Evolutionary conservation across 2,329 filamentous ascomycete species (phyloP).

Genomic region (Botrytis deweyae): DNA sequence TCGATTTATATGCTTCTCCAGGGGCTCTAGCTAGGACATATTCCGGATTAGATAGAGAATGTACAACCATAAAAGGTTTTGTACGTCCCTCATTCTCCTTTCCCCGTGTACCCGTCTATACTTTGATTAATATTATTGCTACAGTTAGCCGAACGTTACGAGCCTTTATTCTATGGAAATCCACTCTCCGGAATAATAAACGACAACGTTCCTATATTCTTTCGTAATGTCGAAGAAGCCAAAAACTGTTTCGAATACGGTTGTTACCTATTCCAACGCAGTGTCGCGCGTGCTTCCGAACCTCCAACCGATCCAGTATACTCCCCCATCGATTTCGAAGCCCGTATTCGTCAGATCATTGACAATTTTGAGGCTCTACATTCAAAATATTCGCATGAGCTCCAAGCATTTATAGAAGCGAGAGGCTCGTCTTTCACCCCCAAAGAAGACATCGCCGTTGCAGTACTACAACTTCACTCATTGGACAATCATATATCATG

Average conservation of each 20-base stretch:
- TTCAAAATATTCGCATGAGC: background rate
- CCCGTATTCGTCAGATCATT: background rate
- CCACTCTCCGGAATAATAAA: background rate
- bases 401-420: background rate
- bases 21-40: background rate
- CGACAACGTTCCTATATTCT: background rate
- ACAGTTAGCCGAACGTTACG: background rate
- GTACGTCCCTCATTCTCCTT: background rate
- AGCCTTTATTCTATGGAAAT: background rate
- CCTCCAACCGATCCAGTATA: background rate
- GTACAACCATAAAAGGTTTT: background rate
- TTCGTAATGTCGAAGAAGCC: background rate
- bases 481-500: slow-evolving; percentile 18
- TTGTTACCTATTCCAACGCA: slow-evolving; percentile 16
- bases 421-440: background rate
- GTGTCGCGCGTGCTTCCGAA: background rate
- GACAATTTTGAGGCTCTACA: background rate
- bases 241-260: slow-evolving; percentile 17
- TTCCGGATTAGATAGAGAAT: background rate
- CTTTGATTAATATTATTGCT: background rate
- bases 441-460: background rate
- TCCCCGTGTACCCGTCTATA: background rate
- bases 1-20: background rate
- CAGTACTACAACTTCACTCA: slow-evolving; percentile 23
- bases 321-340: background rate